Base-by-base conservation (phyloP, 2,329 filamentous ascomycete species). In the Colletotrichum somersetense region DNA sequence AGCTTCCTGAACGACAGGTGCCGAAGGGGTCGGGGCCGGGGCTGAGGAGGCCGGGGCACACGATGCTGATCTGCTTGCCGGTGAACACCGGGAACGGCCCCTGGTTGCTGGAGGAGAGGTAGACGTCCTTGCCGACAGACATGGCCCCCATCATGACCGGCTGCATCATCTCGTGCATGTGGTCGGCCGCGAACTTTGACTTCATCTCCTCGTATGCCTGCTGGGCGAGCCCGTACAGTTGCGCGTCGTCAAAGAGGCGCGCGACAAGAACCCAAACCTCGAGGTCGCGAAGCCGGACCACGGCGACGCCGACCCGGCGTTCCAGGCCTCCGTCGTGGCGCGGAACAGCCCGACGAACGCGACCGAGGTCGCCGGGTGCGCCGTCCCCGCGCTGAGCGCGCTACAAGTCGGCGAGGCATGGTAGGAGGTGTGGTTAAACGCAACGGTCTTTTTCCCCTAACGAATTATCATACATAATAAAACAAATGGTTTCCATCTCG, bases 101-200 rank as follows among this genome's bases (percentile, higher is more conserved):
- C n/a, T n/a, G n/a, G n/a, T n/a, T 8, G 42, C 14, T 23, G 26
- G 42, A 61, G 14, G 57, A 35, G 16, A 61, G 23, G 20, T 61
- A 61, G 40, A 61, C 8, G 26, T 61, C 23, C 5, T 61, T 46
- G 16, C 42, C 57, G 40, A 61, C n/a, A 18, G 57, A 18, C 57
- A 61, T 46, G 57, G 57, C 57, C 20, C 26, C 57, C 57, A 61
- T 46, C 57, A 61, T 46, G 40, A n/a, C 57, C 4, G 57, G 57
- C 30, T 61, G 57, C n/a, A 3, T 10, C 14, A 14, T 1, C 11
- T 6, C 3, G 18, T 10, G 40, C 2, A 61, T 20, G 11, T 1
- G 8, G 20, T 61, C 40, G 8, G 26, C 57, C 18, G 5, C 5
- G 40, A 61, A 61, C 40, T n/a, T 33, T 5, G 57, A 12, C 42